Percentiles rank a stretch among this genome's conserved stretches.
These are phyloP conservation scores for Arthroderma uncinatum DNA, from an alignment of 2,329 filamentous ascomycete genomes.

Conservation along the genomic window DNA sequence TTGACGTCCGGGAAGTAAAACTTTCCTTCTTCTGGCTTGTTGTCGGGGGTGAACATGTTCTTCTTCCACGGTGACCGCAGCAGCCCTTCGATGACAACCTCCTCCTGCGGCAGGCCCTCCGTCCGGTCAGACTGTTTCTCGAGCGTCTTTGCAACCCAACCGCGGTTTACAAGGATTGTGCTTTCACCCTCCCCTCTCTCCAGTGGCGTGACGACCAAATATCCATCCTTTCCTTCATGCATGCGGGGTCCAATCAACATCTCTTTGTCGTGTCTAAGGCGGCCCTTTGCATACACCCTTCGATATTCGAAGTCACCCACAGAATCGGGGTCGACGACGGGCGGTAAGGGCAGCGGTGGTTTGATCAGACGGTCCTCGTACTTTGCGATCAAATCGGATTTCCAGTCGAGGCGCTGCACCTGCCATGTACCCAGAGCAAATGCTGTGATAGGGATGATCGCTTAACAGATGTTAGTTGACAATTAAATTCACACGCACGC, in stretches of 20 bases:
- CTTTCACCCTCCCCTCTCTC: conserved; percentile 52
- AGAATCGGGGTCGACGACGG: conserved; percentile 67
- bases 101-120: conserved; percentile 55
- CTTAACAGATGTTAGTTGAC: conserved; percentile 25
- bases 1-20: conserved; percentile 93
- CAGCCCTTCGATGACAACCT: conserved; percentile 72
- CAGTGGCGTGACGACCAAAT: conserved; percentile 80
- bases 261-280: conserved; percentile 75
- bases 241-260: conserved; percentile 92
- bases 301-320: conserved; percentile 87
- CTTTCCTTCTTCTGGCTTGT: conserved; percentile 67
- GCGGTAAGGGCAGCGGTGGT: conserved; percentile 73
- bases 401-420: conserved; percentile 84
- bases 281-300: conserved; percentile 63
- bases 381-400: conserved; percentile 79
- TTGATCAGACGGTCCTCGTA: conserved; percentile 86
- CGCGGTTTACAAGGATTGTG: conserved; percentile 76
- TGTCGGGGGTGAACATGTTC: conserved; percentile 93
- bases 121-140: conserved; percentile 52
- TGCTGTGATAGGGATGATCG: conserved; percentile 80
- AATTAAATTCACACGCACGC: not conserved
- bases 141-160: conserved; percentile 78
- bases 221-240: conserved; percentile 81
- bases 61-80: conserved; percentile 87
- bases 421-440: conserved; percentile 92